Conservation (phyloP, 106 monocot genomes). For the Gastrodia elata region DNA sequence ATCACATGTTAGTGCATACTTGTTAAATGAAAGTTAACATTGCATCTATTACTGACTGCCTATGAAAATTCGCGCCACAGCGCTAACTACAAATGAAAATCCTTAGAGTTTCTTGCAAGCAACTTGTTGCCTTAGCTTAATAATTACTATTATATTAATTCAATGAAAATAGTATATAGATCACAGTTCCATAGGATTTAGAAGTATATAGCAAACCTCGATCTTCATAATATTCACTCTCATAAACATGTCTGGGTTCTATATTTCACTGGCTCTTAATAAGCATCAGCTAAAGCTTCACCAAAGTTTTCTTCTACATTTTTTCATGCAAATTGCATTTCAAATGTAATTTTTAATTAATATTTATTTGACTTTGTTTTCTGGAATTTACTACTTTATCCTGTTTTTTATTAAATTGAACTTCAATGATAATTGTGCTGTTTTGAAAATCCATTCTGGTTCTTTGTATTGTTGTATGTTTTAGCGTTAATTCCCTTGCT, state of each 20-base stretch:
- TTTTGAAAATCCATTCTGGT: not conserved
- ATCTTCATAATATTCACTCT: not conserved
- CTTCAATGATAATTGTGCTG: not conserved
- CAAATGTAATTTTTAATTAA: not conserved
- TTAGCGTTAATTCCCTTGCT: not conserved
- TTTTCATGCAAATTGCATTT: not conserved
- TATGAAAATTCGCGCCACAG: not conserved
- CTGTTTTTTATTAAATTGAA: not conserved
- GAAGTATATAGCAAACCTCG: not conserved
- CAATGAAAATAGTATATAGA: not conserved
- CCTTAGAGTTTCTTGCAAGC: not conserved
- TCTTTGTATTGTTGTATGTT: not conserved
- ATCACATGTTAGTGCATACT: not conserved
- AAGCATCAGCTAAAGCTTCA: not conserved
- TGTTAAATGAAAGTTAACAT: not conserved
- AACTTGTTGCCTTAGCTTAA: slow-evolving; percentile 1
- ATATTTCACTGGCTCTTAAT: not conserved
- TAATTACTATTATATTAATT: not conserved
- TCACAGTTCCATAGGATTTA: not conserved
- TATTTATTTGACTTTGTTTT: not conserved
- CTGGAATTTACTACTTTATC: not conserved
- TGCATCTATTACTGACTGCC: not conserved
- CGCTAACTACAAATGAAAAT: not conserved
- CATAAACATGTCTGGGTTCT: not conserved
- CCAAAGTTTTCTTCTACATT: not conserved